A percentile compares a stretch with the other conserved stretches of the same genome.
These are phyloP conservation scores for Colletotrichum higginsianum DNA, from an alignment of 2,329 filamentous ascomycete species.

Conservation along the genomic window DNA sequence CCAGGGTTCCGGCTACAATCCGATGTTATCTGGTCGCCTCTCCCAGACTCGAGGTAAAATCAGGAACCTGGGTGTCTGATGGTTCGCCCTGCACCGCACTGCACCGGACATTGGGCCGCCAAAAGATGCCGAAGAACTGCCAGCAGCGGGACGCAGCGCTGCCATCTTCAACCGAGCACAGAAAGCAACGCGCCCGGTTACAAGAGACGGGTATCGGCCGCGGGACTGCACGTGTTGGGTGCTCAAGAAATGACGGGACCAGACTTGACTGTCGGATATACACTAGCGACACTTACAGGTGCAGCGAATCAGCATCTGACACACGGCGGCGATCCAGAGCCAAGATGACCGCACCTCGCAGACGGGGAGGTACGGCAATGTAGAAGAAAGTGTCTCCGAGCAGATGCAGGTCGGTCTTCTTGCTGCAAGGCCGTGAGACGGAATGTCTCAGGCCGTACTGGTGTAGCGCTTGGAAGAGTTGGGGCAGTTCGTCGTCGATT, in stretches of 20 bases:
- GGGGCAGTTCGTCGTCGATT: neutral
- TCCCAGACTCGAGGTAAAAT: constrained; percentile 27
- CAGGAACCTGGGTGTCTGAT: constrained; percentile 38
- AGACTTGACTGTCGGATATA: constrained; percentile 30
- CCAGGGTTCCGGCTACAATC: constrained; percentile 3
- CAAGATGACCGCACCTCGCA: constrained; percentile 30
- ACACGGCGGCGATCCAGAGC: constrained; percentile 35
- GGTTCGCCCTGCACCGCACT: neutral
- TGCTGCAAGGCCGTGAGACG: constrained; percentile 28
- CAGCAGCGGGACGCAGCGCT: constrained; percentile 7
- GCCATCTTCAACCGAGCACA: constrained; percentile 11
- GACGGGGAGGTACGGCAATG: constrained; percentile 20
- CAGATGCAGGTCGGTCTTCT: constrained; percentile 25
- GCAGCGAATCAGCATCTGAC: constrained; percentile 41
- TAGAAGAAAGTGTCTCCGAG: constrained; percentile 17
- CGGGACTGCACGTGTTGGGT: constrained; percentile 33
- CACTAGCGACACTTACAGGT: constrained; percentile 21
- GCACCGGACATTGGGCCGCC: constrained; percentile 35
- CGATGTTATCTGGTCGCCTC: constrained; percentile 33
- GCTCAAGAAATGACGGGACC: constrained; percentile 21
- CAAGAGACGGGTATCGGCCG: constrained; percentile 7
- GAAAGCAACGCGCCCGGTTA: constrained; percentile 13
- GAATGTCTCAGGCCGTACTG: constrained; percentile 26
- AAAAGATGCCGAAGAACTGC: constrained; percentile 18
- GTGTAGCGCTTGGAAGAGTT: constrained; percentile 3